Base-by-base conservation (phyloP, 2,329 filamentous ascomycete species). In the Cryphonectria carpinicola region DNA sequence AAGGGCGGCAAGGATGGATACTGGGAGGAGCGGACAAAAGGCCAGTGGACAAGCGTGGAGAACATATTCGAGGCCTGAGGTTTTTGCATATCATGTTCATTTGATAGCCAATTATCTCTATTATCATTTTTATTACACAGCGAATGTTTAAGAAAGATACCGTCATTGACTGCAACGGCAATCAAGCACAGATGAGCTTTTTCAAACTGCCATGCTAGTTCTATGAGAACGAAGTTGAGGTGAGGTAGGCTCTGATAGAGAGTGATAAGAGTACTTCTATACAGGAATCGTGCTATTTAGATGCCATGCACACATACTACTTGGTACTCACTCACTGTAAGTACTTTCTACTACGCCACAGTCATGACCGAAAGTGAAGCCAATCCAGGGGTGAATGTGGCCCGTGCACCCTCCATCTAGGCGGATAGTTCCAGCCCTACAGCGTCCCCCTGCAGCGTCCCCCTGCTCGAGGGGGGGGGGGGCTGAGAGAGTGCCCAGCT, bases 1-100 rank as follows among this genome's bases (percentile, higher is more conserved):
- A 96, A 91, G 83, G 84, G 85, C 3, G 94, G 94, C 28, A 94
- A 92, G 81, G 94, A 97, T 25, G 91, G 93, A 11, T 99, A 99
- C 81, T 99, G 96, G 96, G 95, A 97, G 78, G 91, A 93, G 81
- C 88, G 95, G 72, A 86, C 85, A 3, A 88, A 83, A 74, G 90
- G 90, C 1, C 84, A 84, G 69, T 97, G 93, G 93, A 80, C 77
- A 4, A 86, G 85, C 6, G 79, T 88, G 46, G 82, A 84, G 73
- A 81, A 87, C 63, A 82, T 90, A 67, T 90, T 87, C 74, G 76
- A 71, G 19, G 75, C 65, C 14, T 72, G 37, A 72, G 41, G 41
- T 7, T 49, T 49, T 22, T 22, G 6, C 17, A 49, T 8, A 49
- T n/a, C 22, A 22, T 61, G 66, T 58, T 52, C 32, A 10, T 61